These are phyloP conservation scores for Boletus rubroflammeus DNA, from an alignment of 768 basidiomycete genomes.

Conservation along the genomic window DNA sequence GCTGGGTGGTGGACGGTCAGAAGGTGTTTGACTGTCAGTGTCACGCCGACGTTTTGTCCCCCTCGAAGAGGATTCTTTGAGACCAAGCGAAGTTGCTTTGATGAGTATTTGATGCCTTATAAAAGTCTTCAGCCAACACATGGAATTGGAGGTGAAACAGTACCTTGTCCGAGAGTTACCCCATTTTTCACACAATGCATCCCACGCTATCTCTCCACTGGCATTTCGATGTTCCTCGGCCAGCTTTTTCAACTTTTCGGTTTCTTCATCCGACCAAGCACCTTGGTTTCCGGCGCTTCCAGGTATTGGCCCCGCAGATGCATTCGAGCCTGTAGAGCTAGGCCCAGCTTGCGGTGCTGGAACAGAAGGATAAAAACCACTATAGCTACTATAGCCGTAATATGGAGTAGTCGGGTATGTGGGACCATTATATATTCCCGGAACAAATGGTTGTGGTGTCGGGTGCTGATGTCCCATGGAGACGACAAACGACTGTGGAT, in stretches of 20 bases:
- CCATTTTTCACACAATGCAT: conserved; percentile 71
- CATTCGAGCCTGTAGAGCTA: conserved; percentile 26
- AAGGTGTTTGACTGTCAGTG: conserved; percentile 30
- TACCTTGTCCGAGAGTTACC: conserved; percentile 72
- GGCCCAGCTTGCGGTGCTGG: conserved; percentile 23
- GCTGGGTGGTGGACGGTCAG: conserved; percentile 23
- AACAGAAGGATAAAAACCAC: conserved; percentile 31
- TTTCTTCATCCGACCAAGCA: conserved; percentile 77
- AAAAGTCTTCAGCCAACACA: conserved; percentile 4
- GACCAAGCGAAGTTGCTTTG: conserved; percentile 72
- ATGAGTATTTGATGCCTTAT: conserved; percentile 76
- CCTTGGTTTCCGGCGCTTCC: conserved; percentile 54
- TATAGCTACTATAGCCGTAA: conserved; percentile 50
- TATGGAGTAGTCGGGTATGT: conserved; percentile 63
- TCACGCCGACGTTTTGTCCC: conserved; percentile 60
- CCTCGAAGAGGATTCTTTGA: conserved; percentile 71
- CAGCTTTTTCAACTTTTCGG: conserved; percentile 60
- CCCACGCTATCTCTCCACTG: conserved; percentile 65
- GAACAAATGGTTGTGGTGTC: conserved; percentile 42
- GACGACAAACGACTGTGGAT: conserved; percentile 70
- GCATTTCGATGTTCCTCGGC: conserved; percentile 61
- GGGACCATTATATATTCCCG: conserved; percentile 30
- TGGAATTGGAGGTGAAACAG: conserved; percentile 9
- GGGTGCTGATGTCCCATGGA: conserved; percentile 56
- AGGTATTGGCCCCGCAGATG: conserved; percentile 12